phyloP scores from a whole-genome alignment of 768 basidiomycete genomes.

The Boletus sensibilis region DNA sequence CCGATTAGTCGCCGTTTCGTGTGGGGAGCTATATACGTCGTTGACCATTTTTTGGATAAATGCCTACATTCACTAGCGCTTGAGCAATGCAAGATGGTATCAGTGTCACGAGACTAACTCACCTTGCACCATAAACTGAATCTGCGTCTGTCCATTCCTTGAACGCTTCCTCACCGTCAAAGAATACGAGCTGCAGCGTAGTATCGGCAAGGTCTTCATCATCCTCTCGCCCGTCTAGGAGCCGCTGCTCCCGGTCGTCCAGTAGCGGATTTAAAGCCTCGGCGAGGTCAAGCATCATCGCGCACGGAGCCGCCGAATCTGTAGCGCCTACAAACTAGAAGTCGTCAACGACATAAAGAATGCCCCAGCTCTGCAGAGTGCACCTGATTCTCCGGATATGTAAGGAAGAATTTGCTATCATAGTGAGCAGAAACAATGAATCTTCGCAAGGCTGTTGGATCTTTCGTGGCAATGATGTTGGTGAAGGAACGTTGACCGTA shows the following conservation, averaged over 20 bases:
- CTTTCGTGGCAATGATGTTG: constrained; percentile 94
- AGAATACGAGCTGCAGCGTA: constrained; percentile 90
- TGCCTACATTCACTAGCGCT: constrained; percentile 51
- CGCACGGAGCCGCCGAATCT: constrained; percentile 94
- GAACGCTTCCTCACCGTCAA: constrained; percentile 98
- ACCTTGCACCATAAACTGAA: constrained; percentile 96
- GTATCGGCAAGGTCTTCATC: constrained; percentile 81
- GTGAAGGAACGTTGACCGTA: constrained; percentile 76
- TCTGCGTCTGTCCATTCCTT: constrained; percentile 84
- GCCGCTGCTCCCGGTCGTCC: constrained; percentile 51
- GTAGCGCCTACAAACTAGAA: constrained; percentile 92
- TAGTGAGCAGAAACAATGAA: constrained; percentile 91
- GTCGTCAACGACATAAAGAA: constrained; percentile 11
- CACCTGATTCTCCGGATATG: constrained; percentile 74
- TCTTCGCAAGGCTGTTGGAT: constrained; percentile 77
- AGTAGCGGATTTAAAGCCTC: constrained; percentile 77
- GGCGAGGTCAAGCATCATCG: constrained; percentile 90
- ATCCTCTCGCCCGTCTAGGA: constrained; percentile 56
- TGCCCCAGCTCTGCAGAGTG: constrained; percentile 12
- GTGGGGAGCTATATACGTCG: constrained; percentile 61
- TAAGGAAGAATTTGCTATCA: constrained; percentile 85
- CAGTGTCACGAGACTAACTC: background rate
- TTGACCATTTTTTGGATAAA: constrained; percentile 82
- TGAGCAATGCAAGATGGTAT: background rate
- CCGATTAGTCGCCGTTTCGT: constrained; percentile 57